Base-by-base conservation (phyloP, 345 rosid species). In the Trapa bicornis region DNA sequence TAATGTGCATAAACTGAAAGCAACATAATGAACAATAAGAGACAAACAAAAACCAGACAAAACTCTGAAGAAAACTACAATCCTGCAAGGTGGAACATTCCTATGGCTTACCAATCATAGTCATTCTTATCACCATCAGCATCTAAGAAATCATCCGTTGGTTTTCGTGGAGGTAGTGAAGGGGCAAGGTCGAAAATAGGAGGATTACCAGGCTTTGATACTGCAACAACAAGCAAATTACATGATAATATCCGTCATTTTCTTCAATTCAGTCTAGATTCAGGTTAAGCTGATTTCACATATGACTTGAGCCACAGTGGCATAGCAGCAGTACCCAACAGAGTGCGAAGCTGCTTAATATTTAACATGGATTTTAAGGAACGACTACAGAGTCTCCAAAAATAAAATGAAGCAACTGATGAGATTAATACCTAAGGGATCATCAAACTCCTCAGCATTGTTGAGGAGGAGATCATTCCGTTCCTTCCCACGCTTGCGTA, bases 71-170 rank as follows among this genome's bases (percentile, higher is more conserved):
- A 37, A 12, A 0, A 22, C 29, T 22, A 22, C 29, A 22, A 22
- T 22, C 29, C 29, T 22, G 29, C 41, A 12, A 45, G 43, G 43
- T 41, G 43, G 2, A 41, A 65, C 13, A 17, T 37, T 64, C 22
- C 50, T 13, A 65, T 33, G 75, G 67, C 69, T 69, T 84, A 95
- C 99, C 99, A 95, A 76, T 95, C 97, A 69, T 95, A 95, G 68
- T 95, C 99, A 77, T 84, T 91, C 71, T 91, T 95, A 73, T 95
- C 99, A 68, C 77, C 77, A 32, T 95, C 99, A 42, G 97, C 88
- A 75, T 82, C 85, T 14, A 95, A 96, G 75, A 95, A 95, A 79
- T 95, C 99, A 74, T 91, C 99, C 2, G 86, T 86, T 47, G 82
- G 65, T 83, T 89, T 91, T 47, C 98, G 76, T 1, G 81, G 50